Evolutionary conservation across 1,139 yeast species (phyloP), one percentile per base, ranked within the genome.

Genomic region (Taphrina deformans): DNA sequence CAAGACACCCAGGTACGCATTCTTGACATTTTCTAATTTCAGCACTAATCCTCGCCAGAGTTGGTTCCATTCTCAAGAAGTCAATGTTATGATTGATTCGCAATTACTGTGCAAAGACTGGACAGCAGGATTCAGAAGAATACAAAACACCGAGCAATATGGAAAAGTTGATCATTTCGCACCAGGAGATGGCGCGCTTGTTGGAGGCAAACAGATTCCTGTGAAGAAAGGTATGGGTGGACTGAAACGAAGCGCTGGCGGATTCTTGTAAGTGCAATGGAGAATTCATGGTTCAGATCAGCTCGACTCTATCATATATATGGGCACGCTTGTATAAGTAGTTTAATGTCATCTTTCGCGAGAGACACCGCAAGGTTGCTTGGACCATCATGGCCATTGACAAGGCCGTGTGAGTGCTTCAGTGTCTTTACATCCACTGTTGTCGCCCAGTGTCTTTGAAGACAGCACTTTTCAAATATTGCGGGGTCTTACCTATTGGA

Each of bases 11-110:
- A 41, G 33, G 48, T 21, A 38, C 9, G 35, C 16, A 38, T 14
- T 14, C n/a, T n/a, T n/a, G n/a, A n/a, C n/a, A n/a, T n/a, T n/a
- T n/a, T n/a, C n/a, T n/a, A n/a, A n/a, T n/a, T n/a, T n/a, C 27
- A 21, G 18, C 23, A 23, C 55, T 51, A 44, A 51, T 33, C 40
- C n/a, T 12, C 9, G 18, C 5, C 44, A 51, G 41, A 29, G 31
- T 50, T 55, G 61, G 61, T 55, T 55, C 31, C 61, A 55, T 31
- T 44, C 52, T 5, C 61, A 55, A 27, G 61, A 55, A 33, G 52
- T 55, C 7, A 55, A 55, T 55, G 52, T 55, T 5, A 55, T 55
- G 61, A 55, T 55, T 9, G 61, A 55, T 21, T 44, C 51, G 18
- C 29, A 41, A 24, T 7, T 27, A 18, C n/a, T 55, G 40, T 44